Evolutionary conservation across 2,329 filamentous ascomycete genomes (phyloP), one percentile per base, ranked within the genome.

Genomic region (Fusarium tanahbumbuense): DNA sequence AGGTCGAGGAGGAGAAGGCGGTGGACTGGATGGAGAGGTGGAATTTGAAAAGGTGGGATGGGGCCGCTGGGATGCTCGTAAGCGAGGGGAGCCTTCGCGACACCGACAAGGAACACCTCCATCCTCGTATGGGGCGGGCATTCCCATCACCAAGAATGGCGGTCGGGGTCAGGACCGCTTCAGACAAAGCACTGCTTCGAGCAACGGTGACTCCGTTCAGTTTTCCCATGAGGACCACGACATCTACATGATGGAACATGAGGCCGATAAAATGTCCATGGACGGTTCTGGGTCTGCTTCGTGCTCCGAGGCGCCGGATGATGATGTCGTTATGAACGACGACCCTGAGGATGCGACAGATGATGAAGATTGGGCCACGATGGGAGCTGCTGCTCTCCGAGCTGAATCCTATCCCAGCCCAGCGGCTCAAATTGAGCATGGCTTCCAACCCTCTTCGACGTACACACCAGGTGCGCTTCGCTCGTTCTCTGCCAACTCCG

Each of bases 11-110:
- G 87, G 87, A 68, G 86, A 89, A 70, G 86, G 86, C 63, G 88
- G 89, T 66, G 87, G 88, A 60, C 78, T 87, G 66, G 85, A 90
- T 67, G 90, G 91, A 71, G 90, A 93, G 73, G 91, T 96, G 75
- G 87, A 91, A 77, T 98, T 97, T 78, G 92, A 97, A 80, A 98
- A 98, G 85, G 93, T 98, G 63, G 95, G 95, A 77, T 98, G 95
- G 95, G 96, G 96, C 64, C 90, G 94, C 72, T 99, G 95, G 95
- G 92, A 97, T 80, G 96, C 94, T 67, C 90, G 90, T 77, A 86
- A 89, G 78, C 89, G 89, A 74, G 92, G 91, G 57, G 88, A 92
- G 67, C 83, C 86, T 45, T 75, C 83, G 67, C 83, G 85, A 68
- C 78, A 83, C 64, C 83, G 78, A 78, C 83, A 74, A 72, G 76